Percentiles rank a stretch among this genome's conserved stretches.
Evolutionary conservation across 1,284 basidiomycete genomes (phyloP).

Genomic region (Pseudozyma sp.): DNA sequence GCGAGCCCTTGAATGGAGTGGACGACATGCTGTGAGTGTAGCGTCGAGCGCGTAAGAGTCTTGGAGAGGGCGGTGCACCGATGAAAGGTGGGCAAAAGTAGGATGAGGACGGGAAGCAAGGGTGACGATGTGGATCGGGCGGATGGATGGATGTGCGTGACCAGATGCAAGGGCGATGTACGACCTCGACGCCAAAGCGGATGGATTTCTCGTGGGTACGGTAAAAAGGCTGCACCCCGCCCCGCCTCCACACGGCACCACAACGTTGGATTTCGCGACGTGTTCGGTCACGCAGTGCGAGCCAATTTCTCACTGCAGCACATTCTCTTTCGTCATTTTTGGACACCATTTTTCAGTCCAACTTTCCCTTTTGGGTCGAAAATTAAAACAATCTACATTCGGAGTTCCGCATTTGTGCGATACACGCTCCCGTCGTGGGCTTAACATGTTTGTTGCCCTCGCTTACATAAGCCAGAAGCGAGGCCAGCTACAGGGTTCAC

Average conservation of each 20-base stretch:
- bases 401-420: neutral
- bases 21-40: constrained; percentile 28
- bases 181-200: constrained; percentile 10
- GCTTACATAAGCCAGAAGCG: constrained; percentile 8
- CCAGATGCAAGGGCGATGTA: constrained; percentile 16
- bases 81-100: constrained; percentile 1
- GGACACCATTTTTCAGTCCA: neutral
- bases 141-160: constrained; percentile 30
- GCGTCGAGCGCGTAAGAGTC: neutral
- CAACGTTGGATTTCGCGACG: neutral
- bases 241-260: constrained; percentile 17
- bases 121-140: constrained; percentile 20
- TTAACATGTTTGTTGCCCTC: neutral
- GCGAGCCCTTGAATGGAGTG: constrained; percentile 54
- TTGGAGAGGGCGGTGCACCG: neutral
- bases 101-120: constrained; percentile 1
- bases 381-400: neutral
- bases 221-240: neutral
- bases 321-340: constrained; percentile 1
- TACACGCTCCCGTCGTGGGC: neutral
- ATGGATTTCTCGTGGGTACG: constrained; percentile 16
- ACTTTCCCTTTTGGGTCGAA: neutral
- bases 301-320: neutral
- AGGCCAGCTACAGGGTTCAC: no score
- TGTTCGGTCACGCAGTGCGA: neutral